Evolutionary conservation across 129 eudicot genomes (phyloP).

Genomic region (Pittosporum tobira): DNA sequence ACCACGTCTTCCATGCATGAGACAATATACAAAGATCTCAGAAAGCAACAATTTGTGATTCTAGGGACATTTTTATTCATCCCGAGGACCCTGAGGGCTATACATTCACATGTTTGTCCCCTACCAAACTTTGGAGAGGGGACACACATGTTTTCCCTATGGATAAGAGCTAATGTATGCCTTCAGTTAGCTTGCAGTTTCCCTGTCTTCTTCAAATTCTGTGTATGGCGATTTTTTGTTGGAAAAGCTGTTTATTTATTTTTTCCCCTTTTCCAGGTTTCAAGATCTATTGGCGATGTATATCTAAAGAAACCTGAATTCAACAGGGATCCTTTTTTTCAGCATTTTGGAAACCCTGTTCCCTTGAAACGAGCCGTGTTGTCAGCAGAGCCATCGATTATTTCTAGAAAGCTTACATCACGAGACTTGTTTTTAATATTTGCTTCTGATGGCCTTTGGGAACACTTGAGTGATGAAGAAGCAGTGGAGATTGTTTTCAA

Average conservation of each 20-base stretch:
- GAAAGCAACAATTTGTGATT: constrained; percentile 24
- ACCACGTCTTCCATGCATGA: constrained; percentile 30
- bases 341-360: constrained; percentile 49
- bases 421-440: constrained; percentile 82
- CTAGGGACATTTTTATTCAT: constrained; percentile 19
- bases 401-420: constrained; percentile 56
- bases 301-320: constrained; percentile 87
- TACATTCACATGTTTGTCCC: background rate
- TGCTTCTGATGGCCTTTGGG: constrained; percentile 98
- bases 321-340: constrained; percentile 63
- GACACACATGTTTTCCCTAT: no score
- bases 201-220: constrained; percentile 2
- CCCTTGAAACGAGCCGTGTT: constrained; percentile 66
- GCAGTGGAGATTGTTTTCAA: constrained; percentile 76
- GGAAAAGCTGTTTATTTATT: background rate
- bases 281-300: constrained; percentile 95
- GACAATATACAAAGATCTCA: constrained; percentile 35
- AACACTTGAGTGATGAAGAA: constrained; percentile 70
- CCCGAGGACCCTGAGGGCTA: constrained; percentile 12
- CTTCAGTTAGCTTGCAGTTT: constrained; percentile 11
- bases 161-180: constrained; percentile 12
- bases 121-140: background rate
- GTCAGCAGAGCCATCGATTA: constrained; percentile 78
- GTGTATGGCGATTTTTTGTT: background rate
- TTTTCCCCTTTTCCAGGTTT: constrained; percentile 65